Evolutionary conservation across 164 flowering plant genomes (phyloP).

Genomic region (Macadamia integrifolia): DNA sequence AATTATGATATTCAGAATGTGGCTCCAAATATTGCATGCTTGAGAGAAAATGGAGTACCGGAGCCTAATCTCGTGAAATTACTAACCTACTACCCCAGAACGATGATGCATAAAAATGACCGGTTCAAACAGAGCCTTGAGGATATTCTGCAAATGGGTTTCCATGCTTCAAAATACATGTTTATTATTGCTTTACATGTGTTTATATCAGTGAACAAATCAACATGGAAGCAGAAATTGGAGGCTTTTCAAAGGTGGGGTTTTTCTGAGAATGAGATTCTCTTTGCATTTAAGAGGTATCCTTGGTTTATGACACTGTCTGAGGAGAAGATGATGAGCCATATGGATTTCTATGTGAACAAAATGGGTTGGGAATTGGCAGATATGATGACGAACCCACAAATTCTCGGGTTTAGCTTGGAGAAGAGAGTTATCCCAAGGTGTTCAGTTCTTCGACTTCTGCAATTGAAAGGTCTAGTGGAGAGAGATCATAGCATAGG

Average conservation of each 20-base stretch:
- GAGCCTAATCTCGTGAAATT: background rate
- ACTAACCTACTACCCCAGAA: background rate
- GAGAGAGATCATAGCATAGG: background rate
- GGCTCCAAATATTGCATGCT: background rate
- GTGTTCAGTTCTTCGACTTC: background rate
- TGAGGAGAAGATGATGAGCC: background rate
- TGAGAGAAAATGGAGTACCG: slow-evolving; percentile 7
- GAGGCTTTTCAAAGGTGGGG: slow-evolving; percentile 1
- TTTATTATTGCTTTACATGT: background rate
- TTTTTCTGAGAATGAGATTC: slow-evolving; percentile 1
- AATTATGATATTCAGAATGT: background rate
- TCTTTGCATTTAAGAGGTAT: background rate
- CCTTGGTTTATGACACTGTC: background rate
- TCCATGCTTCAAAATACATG: background rate
- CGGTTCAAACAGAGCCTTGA: slow-evolving; percentile 1
- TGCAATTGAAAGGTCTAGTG: background rate
- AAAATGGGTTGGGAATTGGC: background rate
- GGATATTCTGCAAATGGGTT: background rate
- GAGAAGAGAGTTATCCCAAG: slow-evolving; percentile 6
- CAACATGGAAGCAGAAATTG: background rate
- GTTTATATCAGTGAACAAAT: background rate
- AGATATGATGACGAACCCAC: background rate
- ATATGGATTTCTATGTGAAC: slow-evolving; percentile 6
- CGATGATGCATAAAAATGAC: background rate
- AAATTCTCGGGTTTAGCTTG: background rate